These are phyloP conservation scores for Fusarium sp. DNA, from an alignment of 2,329 filamentous ascomycete species.

Conservation along the genomic window DNA sequence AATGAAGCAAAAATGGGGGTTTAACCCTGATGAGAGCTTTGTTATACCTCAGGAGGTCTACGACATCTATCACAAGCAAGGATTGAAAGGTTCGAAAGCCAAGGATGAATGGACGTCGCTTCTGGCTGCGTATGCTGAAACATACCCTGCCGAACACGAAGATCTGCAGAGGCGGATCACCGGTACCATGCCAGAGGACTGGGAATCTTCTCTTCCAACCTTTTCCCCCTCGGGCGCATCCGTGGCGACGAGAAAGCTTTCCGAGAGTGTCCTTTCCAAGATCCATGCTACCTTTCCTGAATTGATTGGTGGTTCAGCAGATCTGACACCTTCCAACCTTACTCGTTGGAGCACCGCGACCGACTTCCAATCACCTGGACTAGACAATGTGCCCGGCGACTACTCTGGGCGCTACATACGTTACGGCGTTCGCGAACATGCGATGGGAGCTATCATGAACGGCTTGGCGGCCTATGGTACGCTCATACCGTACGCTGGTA, in stretches of 20 bases:
- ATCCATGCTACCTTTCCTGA: slow-evolving; percentile 88
- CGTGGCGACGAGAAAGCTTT: slow-evolving; percentile 94
- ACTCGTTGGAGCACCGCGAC: slow-evolving; percentile 97
- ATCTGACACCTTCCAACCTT: slow-evolving; percentile 98
- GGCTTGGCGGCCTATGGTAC: slow-evolving; percentile 96
- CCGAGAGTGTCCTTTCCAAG: slow-evolving; percentile 91
- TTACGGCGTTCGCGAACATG: slow-evolving; percentile 93
- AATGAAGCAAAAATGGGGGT: slow-evolving; percentile 95
- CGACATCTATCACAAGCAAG: slow-evolving; percentile 89
- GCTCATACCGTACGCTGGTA: slow-evolving; percentile 92
- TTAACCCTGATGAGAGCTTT: slow-evolving; percentile 94
- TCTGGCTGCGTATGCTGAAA: slow-evolving; percentile 67
- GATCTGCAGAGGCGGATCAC: slow-evolving; percentile 87
- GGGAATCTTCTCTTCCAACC: slow-evolving; percentile 92
- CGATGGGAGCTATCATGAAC: slow-evolving; percentile 94
- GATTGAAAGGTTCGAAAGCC: slow-evolving; percentile 71
- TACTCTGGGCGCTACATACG: slow-evolving; percentile 93
- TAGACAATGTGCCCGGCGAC: slow-evolving; percentile 75
- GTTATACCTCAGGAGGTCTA: slow-evolving; percentile 95
- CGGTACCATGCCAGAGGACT: slow-evolving; percentile 91
- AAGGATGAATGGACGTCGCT: too few relatives aligned
- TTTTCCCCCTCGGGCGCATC: slow-evolving; percentile 91
- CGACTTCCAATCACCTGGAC: slow-evolving; percentile 80
- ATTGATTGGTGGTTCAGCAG: slow-evolving; percentile 94
- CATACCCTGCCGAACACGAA: slow-evolving; percentile 83